Conservation (phyloP, 306 rosid genomes). For the Lathyrus oleraceus region DNA sequence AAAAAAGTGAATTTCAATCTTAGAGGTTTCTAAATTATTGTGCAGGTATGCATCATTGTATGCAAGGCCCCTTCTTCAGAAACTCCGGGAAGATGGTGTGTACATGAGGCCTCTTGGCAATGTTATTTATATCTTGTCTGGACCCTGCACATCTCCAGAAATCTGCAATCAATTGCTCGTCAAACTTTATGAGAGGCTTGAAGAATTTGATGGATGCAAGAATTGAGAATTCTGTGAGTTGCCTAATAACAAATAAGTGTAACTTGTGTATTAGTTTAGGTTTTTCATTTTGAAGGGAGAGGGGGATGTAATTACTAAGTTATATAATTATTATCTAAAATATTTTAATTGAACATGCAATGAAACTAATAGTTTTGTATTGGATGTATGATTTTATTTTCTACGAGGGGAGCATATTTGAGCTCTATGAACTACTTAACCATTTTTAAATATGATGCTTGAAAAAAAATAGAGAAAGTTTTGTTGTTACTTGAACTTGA, state of each 20-base stretch:
- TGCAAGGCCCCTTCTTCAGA: conserved; percentile 73
- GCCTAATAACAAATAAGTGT: not conserved
- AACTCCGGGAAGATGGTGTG: conserved; percentile 74
- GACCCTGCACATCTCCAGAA: conserved; percentile 84
- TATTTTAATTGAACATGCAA: not conserved
- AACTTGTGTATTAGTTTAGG: conserved; percentile 17
- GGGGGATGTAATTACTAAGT: not conserved
- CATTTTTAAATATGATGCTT: not conserved
- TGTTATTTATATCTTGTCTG: conserved; percentile 84
- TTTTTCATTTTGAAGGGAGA: not conserved
- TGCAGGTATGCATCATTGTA: conserved; percentile 76
- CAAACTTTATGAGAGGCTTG: conserved; percentile 66
- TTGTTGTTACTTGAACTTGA: too few species aligned
- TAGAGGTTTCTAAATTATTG: conserved; percentile 28
- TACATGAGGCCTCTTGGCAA: conserved; percentile 85
- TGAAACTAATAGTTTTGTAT: too few species aligned
- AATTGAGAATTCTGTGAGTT: conserved; percentile 19
- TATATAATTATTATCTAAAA: not conserved
- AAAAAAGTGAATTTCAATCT: conserved; percentile 2
- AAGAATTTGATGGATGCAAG: conserved; percentile 48
- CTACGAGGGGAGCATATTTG: not conserved
- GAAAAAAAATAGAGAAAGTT: too few species aligned
- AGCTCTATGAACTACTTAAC: not conserved
- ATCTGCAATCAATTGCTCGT: conserved; percentile 65
- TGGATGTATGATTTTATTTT: too few species aligned